Percentiles rank a stretch among this genome's conserved stretches.
Evolutionary conservation across 768 basidiomycete genomes (phyloP).

Genomic region (Gyrodon lividus): DNA sequence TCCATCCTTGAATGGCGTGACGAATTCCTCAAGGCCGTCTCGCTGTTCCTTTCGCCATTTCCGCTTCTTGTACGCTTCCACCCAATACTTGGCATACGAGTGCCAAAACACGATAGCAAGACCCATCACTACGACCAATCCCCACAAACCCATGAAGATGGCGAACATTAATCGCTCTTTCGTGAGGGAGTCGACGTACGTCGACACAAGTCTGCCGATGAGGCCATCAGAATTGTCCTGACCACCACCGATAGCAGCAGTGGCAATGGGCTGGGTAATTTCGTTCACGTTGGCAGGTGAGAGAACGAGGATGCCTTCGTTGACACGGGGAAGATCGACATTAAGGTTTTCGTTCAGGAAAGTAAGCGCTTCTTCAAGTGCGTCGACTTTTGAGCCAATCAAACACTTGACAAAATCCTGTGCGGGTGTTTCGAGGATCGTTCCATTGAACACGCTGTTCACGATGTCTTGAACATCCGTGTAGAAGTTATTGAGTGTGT

Average conservation of each 20-base stretch:
- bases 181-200: constrained; percentile 70
- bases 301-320: constrained; percentile 72
- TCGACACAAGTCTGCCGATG: constrained; percentile 67
- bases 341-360: constrained; percentile 88
- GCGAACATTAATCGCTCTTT: constrained; percentile 83
- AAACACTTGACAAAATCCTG: constrained; percentile 89
- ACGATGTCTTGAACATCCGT: constrained; percentile 78
- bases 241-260: constrained; percentile 72
- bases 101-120: constrained; percentile 71
- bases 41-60: constrained; percentile 55
- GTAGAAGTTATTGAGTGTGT: constrained; percentile 85
- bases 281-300: constrained; percentile 72
- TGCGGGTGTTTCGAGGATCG: constrained; percentile 76
- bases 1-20: constrained; percentile 22
- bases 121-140: constrained; percentile 78
- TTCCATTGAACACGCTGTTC: constrained; percentile 76
- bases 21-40: constrained; percentile 44
- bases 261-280: constrained; percentile 74
- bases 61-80: constrained; percentile 47
- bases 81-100: constrained; percentile 50
- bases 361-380: constrained; percentile 83
- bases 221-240: constrained; percentile 55
- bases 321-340: constrained; percentile 76
- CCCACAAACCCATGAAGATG: constrained; percentile 85
- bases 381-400: constrained; percentile 87